A percentile compares a stretch with the other conserved stretches of the same genome.
Conservation (phyloP, 1,284 basidiomycete genomes). For the Ceratobasidium sp. region DNA sequence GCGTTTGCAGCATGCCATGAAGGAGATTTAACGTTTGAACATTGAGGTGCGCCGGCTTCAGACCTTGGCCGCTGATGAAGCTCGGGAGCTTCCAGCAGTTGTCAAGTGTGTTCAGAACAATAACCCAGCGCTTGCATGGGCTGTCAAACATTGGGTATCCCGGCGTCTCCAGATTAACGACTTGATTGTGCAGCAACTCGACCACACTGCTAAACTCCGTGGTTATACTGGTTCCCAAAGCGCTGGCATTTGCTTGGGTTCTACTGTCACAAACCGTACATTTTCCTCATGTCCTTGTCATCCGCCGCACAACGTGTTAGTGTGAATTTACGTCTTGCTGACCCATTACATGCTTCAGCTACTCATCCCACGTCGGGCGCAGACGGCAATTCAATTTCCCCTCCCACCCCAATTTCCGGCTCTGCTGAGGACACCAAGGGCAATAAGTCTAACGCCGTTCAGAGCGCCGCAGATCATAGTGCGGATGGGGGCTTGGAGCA, state of each 20-base stretch:
- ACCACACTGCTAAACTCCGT: background rate
- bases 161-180: background rate
- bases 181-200: background rate
- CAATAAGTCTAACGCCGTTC: no score
- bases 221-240: background rate
- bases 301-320: no score
- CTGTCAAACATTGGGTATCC: background rate
- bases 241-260: background rate
- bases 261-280: no score
- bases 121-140: background rate
- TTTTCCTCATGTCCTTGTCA: no score
- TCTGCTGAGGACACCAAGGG: no score
- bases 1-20: background rate
- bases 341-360: no score
- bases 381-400: no score
- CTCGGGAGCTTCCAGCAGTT: background rate
- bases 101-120: background rate
- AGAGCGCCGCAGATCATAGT: no score
- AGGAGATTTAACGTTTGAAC: background rate
- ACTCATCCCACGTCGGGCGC: no score
- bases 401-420: no score
- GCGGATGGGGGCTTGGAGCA: no score
- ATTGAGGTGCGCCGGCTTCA: background rate
- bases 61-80: constrained; percentile 1
- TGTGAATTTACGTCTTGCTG: no score